Base-by-base conservation (phyloP, 495 filamentous ascomycete species). In the Astrocystis sublimbata region DNA sequence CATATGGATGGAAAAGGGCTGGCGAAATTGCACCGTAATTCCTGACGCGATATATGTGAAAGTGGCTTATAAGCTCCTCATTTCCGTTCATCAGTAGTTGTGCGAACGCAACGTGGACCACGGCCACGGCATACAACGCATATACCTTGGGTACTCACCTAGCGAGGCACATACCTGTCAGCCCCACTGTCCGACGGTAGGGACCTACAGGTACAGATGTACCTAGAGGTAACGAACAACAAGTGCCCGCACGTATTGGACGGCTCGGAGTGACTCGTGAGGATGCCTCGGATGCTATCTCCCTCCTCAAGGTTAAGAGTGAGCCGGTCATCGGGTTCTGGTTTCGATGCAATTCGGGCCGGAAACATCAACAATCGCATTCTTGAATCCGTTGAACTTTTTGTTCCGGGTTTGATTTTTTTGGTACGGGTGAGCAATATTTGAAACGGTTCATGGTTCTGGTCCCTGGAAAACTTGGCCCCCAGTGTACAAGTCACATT, bases 401-500 rank as follows among this genome's bases (percentile, higher is more conserved):
- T 38, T 26, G 17, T 12, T 38, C 31, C 9, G 12, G 33, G 38
- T 9, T 23, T n/a, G n/a, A 6, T 0, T 57, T 23, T 26, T 38
- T 42, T 42, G 33, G 51, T 28, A 31, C 10, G 23, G 23, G 17
- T 35, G 15, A 28, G 26, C 15, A 33, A 26, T 40, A 57, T 42
- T 42, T 56, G 52, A 56, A 56, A 38, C 31, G 23, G 31, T 12
- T 30, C 24, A 30, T 42, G 23, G 15, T 21, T 38, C 26, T 47
- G 41, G 43, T 40, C 26, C 56, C 30, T 38, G 17, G 19, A 35
- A 49, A 49, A 26, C 31, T 60, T 49, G 45, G 46, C 42, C 31
- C 57, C 57, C 30, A 50, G 40, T 23, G 13, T 52, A 52, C n/a
- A 60, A 24, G 51, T 54, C 42, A 40, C 36, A 62, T 62, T 45